phyloP scores from a whole-genome alignment of 2,329 filamentous ascomycete species.

The Huntiella savannae region DNA sequence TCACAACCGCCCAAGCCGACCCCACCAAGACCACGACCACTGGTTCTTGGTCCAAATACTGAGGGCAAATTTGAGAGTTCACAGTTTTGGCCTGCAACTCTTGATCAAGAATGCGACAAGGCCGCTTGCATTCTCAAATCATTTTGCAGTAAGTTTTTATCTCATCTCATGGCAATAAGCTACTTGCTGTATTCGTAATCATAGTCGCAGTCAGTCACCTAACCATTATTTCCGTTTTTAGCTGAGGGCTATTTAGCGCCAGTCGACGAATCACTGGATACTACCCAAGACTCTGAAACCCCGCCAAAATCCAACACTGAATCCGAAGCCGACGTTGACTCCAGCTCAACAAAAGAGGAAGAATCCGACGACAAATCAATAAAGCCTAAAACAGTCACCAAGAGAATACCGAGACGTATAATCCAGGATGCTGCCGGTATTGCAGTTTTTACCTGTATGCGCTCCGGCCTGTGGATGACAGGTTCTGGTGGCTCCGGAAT shows the following conservation, averaged over 20 bases:
- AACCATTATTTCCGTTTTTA: slow-evolving; percentile 15
- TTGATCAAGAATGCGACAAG: slow-evolving; percentile 84
- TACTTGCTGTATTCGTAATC: background rate
- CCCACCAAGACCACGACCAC: slow-evolving; percentile 4
- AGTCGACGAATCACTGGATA: slow-evolving; percentile 19
- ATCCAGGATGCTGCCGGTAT: slow-evolving; percentile 79
- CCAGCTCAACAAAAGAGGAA: background rate
- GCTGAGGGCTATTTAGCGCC: slow-evolving; percentile 37
- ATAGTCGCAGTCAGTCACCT: background rate
- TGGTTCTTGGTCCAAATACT: slow-evolving; percentile 5
- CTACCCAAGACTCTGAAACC: slow-evolving; percentile 14
- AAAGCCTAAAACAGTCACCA: slow-evolving; percentile 31
- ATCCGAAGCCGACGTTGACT: slow-evolving; percentile 20
- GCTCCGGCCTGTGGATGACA: slow-evolving; percentile 77
- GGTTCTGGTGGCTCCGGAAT: slow-evolving; percentile 82
- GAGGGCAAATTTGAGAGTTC: slow-evolving; percentile 20
- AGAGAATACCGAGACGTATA: slow-evolving; percentile 73
- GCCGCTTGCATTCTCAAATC: slow-evolving; percentile 74
- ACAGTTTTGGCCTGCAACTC: slow-evolving; percentile 66
- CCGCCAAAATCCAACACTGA: slow-evolving; percentile 13
- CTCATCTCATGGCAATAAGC: background rate
- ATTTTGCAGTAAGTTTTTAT: slow-evolving; percentile 53
- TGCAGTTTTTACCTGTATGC: slow-evolving; percentile 90
- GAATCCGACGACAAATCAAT: slow-evolving; percentile 18
- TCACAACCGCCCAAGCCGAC: slow-evolving; percentile 10